Evolutionary conservation across 2,329 filamentous ascomycete genomes (phyloP).

Genomic region (Fusarium burgessii): DNA sequence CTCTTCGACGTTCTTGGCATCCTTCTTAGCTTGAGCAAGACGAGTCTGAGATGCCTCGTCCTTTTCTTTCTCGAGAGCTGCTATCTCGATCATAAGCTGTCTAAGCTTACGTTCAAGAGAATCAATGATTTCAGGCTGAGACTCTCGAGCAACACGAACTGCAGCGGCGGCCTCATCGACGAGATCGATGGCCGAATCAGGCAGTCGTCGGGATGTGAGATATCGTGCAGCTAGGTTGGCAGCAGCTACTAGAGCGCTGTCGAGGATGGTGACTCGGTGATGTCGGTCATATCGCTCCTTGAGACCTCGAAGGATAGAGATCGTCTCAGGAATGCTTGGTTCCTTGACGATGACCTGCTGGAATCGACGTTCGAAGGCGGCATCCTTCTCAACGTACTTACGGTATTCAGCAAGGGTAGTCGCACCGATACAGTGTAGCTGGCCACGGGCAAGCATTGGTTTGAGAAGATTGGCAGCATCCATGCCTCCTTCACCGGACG

Average conservation of each 20-base stretch:
- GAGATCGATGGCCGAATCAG: constrained; percentile 95
- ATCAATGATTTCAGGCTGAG: constrained; percentile 94
- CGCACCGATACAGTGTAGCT: constrained; percentile 97
- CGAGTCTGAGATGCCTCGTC: constrained; percentile 91
- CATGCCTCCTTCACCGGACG: constrained; percentile 97
- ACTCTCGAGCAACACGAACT: constrained; percentile 95
- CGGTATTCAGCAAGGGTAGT: constrained; percentile 96
- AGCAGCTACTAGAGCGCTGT: constrained; percentile 90
- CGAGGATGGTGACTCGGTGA: constrained; percentile 96
- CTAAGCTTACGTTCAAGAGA: constrained; percentile 90
- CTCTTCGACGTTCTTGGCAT: constrained; percentile 94
- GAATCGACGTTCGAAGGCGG: constrained; percentile 97
- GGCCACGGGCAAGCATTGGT: constrained; percentile 96
- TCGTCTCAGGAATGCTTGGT: constrained; percentile 86
- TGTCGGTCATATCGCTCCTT: constrained; percentile 99
- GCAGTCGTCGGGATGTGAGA: constrained; percentile 88
- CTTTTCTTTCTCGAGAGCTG: constrained; percentile 92
- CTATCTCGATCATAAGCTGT: constrained; percentile 97
- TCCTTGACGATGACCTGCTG: constrained; percentile 98
- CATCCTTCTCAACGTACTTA: constrained; percentile 99
- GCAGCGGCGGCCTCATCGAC: constrained; percentile 97
- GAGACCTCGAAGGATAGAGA: constrained; percentile 97
- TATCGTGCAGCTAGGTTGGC: constrained; percentile 95
- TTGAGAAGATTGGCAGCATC: constrained; percentile 98
- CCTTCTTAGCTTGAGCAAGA: constrained; percentile 84